Base-by-base conservation (phyloP, 1,284 basidiomycete species). In the Ceratobasidium papillatum region DNA sequence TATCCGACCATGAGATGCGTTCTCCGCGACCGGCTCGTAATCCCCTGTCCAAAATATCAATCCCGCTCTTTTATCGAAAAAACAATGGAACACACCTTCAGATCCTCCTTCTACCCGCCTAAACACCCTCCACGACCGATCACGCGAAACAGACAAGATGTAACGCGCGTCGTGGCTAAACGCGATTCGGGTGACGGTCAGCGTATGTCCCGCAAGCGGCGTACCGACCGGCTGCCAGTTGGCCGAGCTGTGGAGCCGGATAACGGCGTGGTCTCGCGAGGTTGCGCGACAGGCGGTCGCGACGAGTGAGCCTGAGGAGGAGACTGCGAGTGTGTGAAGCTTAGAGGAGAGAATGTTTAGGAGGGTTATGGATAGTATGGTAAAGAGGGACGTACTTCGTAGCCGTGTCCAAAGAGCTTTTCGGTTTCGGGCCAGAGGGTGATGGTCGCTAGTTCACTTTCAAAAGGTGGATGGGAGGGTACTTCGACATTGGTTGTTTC, bases 341-440 rank as follows among this genome's bases (percentile, higher is more conserved):
- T 95, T 71, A 12, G 19, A 5, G 25, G 38, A 64, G 38, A n/a
- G 19, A 54, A 2, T 61, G 49, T 52, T 58, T 51, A 71, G 12
- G 25, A 38, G 51, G 45, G 4, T 72, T 43, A 41, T 17, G 74
- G 61, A 25, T 0, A 30, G 61, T 27, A n/a, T 41, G 78, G 72
- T 76, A 76, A 19, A 65, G 12, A 25, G 74, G 52, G 30, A 77
- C 80, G 75, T 77, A 95, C 92, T 87, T 99, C 98, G 80, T 98
- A 99, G 41, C 96, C 96, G 82, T 99, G 98, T 0, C 97, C 98
- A 81, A 98, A 99, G 1, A 99, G 85, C 81, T 99, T 99, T 80
- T 99, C 97, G 0, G 91, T 85, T 83, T 99, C 98, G 0, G 97
- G 97, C 98, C 98, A 99, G 0, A 99, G 87, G 0, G 97, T 99